Conservation (phyloP, 2,329 filamentous ascomycete genomes). For the Bipolaris zeicola region DNA sequence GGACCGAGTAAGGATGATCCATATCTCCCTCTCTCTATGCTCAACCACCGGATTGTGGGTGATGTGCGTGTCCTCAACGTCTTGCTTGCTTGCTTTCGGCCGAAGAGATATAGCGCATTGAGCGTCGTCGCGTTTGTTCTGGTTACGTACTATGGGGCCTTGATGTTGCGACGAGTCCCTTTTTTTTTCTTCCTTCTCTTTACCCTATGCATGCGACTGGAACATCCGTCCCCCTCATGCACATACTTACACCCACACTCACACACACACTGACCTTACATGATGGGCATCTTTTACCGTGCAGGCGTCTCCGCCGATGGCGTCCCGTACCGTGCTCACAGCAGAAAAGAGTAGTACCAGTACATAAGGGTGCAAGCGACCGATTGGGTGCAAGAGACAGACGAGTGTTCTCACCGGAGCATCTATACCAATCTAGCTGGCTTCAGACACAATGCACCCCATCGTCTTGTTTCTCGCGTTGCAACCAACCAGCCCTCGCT, state of each 20-base stretch:
- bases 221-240: neutral
- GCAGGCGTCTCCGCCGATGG: too few species aligned
- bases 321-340: too few species aligned
- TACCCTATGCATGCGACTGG: neutral
- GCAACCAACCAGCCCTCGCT: neutral
- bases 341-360: neutral
- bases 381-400: too few species aligned
- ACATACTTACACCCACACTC: neutral
- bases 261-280: neutral
- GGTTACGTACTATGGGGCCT: neutral
- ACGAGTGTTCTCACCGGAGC: neutral
- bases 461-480: neutral
- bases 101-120: neutral
- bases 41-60: neutral
- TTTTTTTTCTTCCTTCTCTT: neutral
- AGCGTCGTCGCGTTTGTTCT: neutral
- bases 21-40: neutral
- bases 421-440: conserved; percentile 1
- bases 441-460: conserved; percentile 12
- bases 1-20: neutral
- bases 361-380: neutral
- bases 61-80: too few species aligned
- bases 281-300: too few species aligned
- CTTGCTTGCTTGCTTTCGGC: neutral
- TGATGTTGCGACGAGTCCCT: conserved; percentile 4